phyloP scores from a whole-genome alignment of 305 asterid species.

The Solanum chacoense region DNA sequence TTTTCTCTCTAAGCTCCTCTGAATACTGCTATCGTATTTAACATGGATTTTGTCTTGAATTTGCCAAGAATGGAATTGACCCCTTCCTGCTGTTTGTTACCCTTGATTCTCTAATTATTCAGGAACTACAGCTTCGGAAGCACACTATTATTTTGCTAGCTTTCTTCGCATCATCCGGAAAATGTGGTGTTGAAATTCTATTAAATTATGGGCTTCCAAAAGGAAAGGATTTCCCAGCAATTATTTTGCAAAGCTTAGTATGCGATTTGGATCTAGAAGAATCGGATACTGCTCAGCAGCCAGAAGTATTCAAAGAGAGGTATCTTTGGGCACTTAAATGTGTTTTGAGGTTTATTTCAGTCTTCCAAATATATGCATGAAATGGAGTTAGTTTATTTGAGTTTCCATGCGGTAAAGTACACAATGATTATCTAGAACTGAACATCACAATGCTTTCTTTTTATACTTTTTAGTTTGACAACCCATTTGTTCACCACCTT shows the following conservation, averaged over 20 bases:
- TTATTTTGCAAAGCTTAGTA: conserved; percentile 53
- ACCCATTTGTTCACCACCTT: background rate
- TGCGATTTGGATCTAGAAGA: conserved; percentile 63
- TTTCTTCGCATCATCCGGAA: conserved; percentile 75
- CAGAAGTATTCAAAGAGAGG: conserved; percentile 55
- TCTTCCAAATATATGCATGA: background rate
- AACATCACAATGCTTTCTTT: background rate
- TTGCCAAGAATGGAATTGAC: background rate
- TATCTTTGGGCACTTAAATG: conserved; percentile 16
- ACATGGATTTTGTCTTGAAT: conserved; percentile 1
- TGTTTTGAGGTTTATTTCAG: background rate
- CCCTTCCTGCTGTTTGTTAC: background rate
- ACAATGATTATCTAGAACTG: background rate
- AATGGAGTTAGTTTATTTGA: background rate
- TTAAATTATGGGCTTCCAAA: conserved; percentile 40
- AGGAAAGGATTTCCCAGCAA: conserved; percentile 44
- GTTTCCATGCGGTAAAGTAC: background rate
- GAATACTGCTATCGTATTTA: background rate
- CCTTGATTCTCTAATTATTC: conserved; percentile 17
- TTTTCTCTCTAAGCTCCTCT: background rate
- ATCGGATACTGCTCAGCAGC: conserved; percentile 31
- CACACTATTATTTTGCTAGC: conserved; percentile 65
- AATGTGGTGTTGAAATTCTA: conserved; percentile 55
- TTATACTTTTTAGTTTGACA: background rate
- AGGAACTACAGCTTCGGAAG: conserved; percentile 89